phyloP scores from a whole-genome alignment of 1,139 yeast species.

The Debaryomycetaceae sp. region DNA sequence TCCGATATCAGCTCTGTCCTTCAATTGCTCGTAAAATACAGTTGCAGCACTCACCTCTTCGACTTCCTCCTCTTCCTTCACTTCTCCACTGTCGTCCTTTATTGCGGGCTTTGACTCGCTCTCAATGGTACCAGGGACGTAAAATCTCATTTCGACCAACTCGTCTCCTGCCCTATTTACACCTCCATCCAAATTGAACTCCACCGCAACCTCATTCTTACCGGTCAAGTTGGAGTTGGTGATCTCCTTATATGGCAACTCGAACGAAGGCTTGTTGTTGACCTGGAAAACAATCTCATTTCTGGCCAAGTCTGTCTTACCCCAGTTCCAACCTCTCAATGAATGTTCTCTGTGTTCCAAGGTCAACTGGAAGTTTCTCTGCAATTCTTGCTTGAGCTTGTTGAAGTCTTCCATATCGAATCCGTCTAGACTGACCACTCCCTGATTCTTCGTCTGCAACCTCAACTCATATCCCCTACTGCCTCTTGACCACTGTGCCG shows the following conservation, averaged over 20 bases:
- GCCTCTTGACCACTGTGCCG: conserved; percentile 90
- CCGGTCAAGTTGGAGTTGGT: conserved; percentile 90
- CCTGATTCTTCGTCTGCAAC: conserved; percentile 83
- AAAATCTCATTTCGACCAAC: conserved; percentile 88
- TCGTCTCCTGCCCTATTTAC: conserved; percentile 83
- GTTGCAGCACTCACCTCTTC: conserved; percentile 76
- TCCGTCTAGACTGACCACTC: conserved; percentile 87
- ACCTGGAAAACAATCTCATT: conserved; percentile 85
- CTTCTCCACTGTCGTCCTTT: conserved; percentile 25
- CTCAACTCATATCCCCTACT: conserved; percentile 88
- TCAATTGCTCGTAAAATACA: conserved; percentile 83
- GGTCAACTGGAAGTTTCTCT: conserved; percentile 66
- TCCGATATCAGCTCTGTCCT: conserved; percentile 94
- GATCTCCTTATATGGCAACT: conserved; percentile 77
- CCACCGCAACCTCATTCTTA: conserved; percentile 90
- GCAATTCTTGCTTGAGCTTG: conserved; percentile 77
- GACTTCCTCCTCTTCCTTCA: conserved; percentile 37
- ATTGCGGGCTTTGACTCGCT: conserved; percentile 30
- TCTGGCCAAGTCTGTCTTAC: conserved; percentile 86
- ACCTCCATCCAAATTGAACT: conserved; percentile 62
- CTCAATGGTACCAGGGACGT: conserved; percentile 77
- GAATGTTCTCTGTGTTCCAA: conserved; percentile 89
- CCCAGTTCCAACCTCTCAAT: conserved; percentile 99
- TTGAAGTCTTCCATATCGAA: conserved; percentile 81
- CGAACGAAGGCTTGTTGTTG: conserved; percentile 87